Evolutionary conservation across 768 basidiomycete genomes (phyloP).

Genomic region (Kwoniella sp.): DNA sequence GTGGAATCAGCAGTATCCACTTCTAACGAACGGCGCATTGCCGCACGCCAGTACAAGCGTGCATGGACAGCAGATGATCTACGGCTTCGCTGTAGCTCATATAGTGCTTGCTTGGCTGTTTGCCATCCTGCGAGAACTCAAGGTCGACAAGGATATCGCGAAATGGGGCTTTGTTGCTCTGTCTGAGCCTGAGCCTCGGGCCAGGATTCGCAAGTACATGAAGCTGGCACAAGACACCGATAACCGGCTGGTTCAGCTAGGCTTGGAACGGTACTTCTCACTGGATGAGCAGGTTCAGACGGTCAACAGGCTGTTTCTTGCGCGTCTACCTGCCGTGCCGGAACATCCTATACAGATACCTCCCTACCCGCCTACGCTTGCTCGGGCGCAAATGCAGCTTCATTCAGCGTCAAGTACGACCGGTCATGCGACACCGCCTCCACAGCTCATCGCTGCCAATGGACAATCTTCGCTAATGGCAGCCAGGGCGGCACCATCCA

Average conservation of each 20-base stretch:
- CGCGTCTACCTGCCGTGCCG: neutral
- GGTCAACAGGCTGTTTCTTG: neutral
- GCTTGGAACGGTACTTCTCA: constrained; percentile 14
- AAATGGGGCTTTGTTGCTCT: constrained; percentile 29
- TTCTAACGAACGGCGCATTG: too few species aligned
- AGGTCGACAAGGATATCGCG: neutral
- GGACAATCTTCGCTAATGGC: too few species aligned
- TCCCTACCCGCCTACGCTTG: too few species aligned
- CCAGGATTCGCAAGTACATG: constrained; percentile 10
- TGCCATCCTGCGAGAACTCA: constrained; percentile 16
- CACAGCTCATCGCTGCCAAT: too few species aligned
- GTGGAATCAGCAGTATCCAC: too few species aligned
- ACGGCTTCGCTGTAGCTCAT: constrained; percentile 8
- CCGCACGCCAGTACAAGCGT: too few species aligned
- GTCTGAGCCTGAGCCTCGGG: constrained; percentile 18
- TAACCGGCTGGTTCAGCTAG: neutral
- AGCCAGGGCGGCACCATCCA: too few species aligned
- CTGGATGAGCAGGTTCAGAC: neutral
- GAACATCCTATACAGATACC: constrained; percentile 5
- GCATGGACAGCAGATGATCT: too few species aligned
- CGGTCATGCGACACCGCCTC: too few species aligned
- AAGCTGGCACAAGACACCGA: constrained; percentile 20
- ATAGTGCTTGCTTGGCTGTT: constrained; percentile 31
- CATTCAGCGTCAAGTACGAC: too few species aligned
- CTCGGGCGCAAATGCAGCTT: too few species aligned